Evolutionary conservation across 768 basidiomycete species (phyloP), one percentile per base, ranked within the genome.

Genomic region (Lentinula detonsa): DNA sequence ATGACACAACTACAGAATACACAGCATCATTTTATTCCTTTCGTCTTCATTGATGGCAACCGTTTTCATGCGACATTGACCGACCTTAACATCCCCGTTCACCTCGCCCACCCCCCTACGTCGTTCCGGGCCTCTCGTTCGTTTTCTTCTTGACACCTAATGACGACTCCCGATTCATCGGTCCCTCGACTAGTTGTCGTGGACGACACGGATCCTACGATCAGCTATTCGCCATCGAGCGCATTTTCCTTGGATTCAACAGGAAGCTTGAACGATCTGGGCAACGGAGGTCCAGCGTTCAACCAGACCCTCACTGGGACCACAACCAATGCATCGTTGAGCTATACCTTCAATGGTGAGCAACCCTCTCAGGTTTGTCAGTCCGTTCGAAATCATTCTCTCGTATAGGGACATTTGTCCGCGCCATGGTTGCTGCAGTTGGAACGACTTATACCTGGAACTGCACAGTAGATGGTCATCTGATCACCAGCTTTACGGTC

Each of bases 151-250:
- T 21, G 8, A 18, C 21, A 48, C 46, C 16, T 5, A 10, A 48
- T 48, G 46, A 48, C 53, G 3, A 56, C 55, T 15, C 55, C 55
- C 6, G 33, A 35, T 21, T 23, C 55, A n/a, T 37, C 55, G 39
- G 55, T 56, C 35, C 57, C 57, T n/a, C 15, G 57, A 40, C 45
- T 59, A 13, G 57, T 59, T 28, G 46, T 59, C 28, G 57, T 59
- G 37, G 57, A 59, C 15, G 57, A 59, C 18, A 59, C 57, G 9
- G 57, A 59, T 28, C 57, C 57, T 15, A 34, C 46, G 13, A 59
- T 59, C 4, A 45, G 35, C 28, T 59, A 59, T 23, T 48, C 57
- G 18, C 43, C 43, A 10, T 7, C 57, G 15, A 33, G 45, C 28
- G 57, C 57, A 10, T 59, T 59, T 49, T 48, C 43, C 5, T 28